These are phyloP conservation scores for Fusarium solani-melongenae DNA, from an alignment of 2,329 filamentous ascomycete genomes.

Conservation along the genomic window DNA sequence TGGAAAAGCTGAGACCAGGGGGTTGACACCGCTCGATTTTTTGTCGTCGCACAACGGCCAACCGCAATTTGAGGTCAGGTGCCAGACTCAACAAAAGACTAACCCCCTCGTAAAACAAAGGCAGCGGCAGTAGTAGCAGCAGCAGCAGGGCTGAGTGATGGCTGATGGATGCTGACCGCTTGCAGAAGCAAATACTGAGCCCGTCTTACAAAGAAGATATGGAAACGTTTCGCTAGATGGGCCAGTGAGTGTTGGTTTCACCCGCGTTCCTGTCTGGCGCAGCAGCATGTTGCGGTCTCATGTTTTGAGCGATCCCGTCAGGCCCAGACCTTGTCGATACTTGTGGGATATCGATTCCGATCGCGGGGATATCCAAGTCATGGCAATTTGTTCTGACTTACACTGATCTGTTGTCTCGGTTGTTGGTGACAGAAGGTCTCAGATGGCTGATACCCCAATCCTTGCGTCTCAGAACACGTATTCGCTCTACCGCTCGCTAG, in stretches of 20 bases:
- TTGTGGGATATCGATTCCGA: slow-evolving; percentile 7
- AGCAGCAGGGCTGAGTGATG: neutral
- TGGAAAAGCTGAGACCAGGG: slow-evolving; percentile 35
- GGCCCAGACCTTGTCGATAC: slow-evolving; percentile 12
- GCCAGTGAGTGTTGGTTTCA: slow-evolving; percentile 4
- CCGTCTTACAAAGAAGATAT: neutral
- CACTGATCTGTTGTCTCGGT: slow-evolving; percentile 24
- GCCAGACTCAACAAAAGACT: slow-evolving; percentile 25
- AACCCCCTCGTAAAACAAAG: neutral
- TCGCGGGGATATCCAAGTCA: slow-evolving; percentile 29
- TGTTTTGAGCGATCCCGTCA: neutral
- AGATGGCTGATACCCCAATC: slow-evolving; percentile 14
- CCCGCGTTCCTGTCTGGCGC: slow-evolving; percentile 20
- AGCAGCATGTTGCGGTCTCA: neutral
- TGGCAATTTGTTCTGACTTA: slow-evolving; percentile 8
- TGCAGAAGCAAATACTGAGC: slow-evolving; percentile 31
- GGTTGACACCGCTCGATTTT: slow-evolving; percentile 23
- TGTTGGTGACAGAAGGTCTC: slow-evolving; percentile 29
- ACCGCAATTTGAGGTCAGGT: slow-evolving; percentile 39
- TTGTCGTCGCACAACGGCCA: slow-evolving; percentile 22
- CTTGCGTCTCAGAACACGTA: slow-evolving; percentile 28
- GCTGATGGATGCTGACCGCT: slow-evolving; percentile 34
- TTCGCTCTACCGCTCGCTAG: neutral
- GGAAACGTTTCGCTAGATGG: slow-evolving; percentile 4
- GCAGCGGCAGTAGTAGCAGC: neutral